A percentile compares a stretch with the other conserved stretches of the same genome.
Conservation (phyloP, 345 rosid genomes). For the Acer negundo region DNA sequence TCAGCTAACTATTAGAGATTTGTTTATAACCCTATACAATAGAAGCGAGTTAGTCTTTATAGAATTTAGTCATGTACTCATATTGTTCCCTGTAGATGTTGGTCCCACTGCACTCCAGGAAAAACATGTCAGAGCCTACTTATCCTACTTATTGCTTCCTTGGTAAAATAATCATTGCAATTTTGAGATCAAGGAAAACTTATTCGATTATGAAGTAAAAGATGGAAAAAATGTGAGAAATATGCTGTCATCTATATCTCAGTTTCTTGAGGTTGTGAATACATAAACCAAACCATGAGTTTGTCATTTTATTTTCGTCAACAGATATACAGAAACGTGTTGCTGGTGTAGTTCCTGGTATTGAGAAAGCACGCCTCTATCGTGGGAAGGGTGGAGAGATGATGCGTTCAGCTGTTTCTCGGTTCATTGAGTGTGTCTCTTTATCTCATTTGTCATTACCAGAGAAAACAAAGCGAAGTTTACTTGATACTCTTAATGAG, state of each 20-base stretch:
- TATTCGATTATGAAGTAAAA: background rate
- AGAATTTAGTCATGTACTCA: background rate
- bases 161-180: background rate
- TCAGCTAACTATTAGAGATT: background rate
- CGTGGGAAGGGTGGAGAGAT: slow-evolving; percentile 99
- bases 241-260: background rate
- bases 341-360: slow-evolving; percentile 81
- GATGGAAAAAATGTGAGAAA: background rate
- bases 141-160: background rate
- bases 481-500: slow-evolving; percentile 78
- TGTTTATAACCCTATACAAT: background rate
- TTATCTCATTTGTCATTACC: slow-evolving; percentile 55
- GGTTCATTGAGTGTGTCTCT: slow-evolving; percentile 84
- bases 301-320: slow-evolving; percentile 7
- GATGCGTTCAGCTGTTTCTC: slow-evolving; percentile 97
- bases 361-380: slow-evolving; percentile 96
- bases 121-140: background rate
- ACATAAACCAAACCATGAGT: background rate
- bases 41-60: background rate
- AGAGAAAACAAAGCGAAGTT: slow-evolving; percentile 63
- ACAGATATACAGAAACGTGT: slow-evolving; percentile 71
- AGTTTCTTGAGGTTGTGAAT: slow-evolving; percentile 9
- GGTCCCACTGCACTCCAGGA: background rate
- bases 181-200: slow-evolving; percentile 1
- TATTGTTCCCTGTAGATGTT: background rate